Evolutionary conservation across 1,139 yeast species (phyloP).

Genomic region (Blastobotrys aristatus): DNA sequence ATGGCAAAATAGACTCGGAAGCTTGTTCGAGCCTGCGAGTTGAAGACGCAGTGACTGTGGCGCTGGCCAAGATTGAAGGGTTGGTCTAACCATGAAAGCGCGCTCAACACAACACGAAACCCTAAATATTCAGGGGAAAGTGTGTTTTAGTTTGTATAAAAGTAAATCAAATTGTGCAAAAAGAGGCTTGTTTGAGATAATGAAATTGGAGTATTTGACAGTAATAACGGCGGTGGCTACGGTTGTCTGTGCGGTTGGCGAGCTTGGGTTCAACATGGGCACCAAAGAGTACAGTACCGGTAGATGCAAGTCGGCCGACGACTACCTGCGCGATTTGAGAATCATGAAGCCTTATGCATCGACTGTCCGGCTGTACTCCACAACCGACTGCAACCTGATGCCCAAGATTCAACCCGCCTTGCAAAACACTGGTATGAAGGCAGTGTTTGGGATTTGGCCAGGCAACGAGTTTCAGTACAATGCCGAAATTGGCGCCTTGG

Average conservation of each 20-base stretch:
- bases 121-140: no score
- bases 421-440: conserved; percentile 63
- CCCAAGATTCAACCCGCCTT: conserved; percentile 82
- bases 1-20: conserved; percentile 47
- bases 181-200: background rate
- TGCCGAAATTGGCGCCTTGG: conserved; percentile 65
- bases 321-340: conserved; percentile 60
- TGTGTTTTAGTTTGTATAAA: background rate
- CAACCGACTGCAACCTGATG: conserved; percentile 82
- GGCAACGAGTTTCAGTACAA: conserved; percentile 67
- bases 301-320: conserved; percentile 51
- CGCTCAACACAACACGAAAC: background rate
- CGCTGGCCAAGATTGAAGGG: conserved; percentile 44
- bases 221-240: no score
- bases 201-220: no score
- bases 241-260: conserved; percentile 1
- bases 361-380: conserved; percentile 75
- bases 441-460: conserved; percentile 89
- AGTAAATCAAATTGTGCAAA: background rate
- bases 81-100: background rate
- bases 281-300: conserved; percentile 48
- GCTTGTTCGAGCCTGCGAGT: conserved; percentile 47
- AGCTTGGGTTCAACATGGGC: conserved; percentile 72
- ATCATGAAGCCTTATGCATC: conserved; percentile 49
- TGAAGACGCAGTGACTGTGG: conserved; percentile 66